phyloP scores from a whole-genome alignment of 2,329 filamentous ascomycete species.

The Didymella pomorum region DNA sequence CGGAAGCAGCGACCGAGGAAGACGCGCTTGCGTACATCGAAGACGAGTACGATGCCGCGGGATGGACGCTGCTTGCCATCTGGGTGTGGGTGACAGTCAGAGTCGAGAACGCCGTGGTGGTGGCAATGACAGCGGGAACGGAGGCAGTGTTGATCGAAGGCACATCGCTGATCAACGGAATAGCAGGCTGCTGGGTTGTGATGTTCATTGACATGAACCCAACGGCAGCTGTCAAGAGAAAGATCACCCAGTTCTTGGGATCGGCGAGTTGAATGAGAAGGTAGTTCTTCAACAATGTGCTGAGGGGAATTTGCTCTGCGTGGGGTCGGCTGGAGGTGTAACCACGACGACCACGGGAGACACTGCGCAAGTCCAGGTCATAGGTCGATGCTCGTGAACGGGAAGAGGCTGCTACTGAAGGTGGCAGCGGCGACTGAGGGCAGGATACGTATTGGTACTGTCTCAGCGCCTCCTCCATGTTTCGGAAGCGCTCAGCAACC shows the following conservation, averaged over 20 bases:
- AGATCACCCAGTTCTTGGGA: conserved; percentile 61
- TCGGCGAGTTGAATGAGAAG: conserved; percentile 61
- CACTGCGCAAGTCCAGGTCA: conserved; percentile 19
- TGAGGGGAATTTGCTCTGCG: conserved; percentile 58
- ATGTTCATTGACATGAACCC: conserved; percentile 51
- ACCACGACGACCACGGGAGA: conserved; percentile 20
- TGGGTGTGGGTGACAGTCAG: conserved; percentile 39
- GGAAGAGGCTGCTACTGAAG: conserved; percentile 8
- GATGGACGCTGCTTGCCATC: conserved; percentile 17
- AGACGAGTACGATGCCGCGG: conserved; percentile 7
- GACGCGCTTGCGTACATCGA: conserved; percentile 1
- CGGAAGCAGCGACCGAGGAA: conserved; percentile 1
- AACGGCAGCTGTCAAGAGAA: conserved; percentile 55
- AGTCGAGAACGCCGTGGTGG: conserved; percentile 36
- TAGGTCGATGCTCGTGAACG: conserved; percentile 9
- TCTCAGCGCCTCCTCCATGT: conserved; percentile 40
- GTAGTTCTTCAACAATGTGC: conserved; percentile 63
- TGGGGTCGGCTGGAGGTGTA: conserved; percentile 24
- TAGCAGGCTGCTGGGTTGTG: conserved; percentile 16
- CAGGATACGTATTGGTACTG: conserved; percentile 26
- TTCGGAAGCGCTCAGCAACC: conserved; percentile 41
- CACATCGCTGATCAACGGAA: conserved; percentile 17
- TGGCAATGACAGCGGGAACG: conserved; percentile 22
- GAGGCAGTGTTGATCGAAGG: conserved; percentile 14
- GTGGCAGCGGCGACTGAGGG: conserved; percentile 20